These are phyloP conservation scores for Stachybotrys elegans DNA, from an alignment of 2,329 filamentous ascomycete species.

Conservation along the genomic window DNA sequence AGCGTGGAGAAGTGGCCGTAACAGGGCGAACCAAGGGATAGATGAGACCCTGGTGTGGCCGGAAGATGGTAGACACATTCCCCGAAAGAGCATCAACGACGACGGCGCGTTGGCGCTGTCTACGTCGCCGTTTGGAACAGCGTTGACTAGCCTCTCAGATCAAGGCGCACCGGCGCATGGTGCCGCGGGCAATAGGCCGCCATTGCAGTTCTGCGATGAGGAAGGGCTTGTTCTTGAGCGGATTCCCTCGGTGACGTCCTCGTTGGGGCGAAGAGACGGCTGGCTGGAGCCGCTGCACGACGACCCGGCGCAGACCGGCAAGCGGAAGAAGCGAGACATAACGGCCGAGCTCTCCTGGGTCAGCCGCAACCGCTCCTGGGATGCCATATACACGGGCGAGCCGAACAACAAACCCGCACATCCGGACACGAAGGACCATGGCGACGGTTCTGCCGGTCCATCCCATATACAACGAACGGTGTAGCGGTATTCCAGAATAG, in stretches of 20 bases:
- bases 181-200: neutral
- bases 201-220: neutral
- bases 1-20: neutral
- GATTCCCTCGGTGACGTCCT: neutral
- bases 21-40: neutral
- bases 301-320: too few species aligned
- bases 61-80: neutral
- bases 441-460: too few species aligned
- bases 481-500: too few species aligned
- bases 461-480: too few species aligned
- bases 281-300: too few species aligned
- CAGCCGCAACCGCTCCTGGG: too few species aligned
- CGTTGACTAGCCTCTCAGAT: neutral
- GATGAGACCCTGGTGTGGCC: neutral
- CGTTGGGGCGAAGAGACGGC: slow-evolving; percentile 5
- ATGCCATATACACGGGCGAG: too few species aligned
- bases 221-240: neutral
- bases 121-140: neutral
- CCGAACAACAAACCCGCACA: too few species aligned
- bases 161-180: neutral
- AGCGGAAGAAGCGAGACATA: too few species aligned
- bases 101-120: neutral
- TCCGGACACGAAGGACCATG: too few species aligned
- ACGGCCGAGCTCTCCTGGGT: too few species aligned
- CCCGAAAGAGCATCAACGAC: neutral